Conservation (phyloP, 1,139 yeast species). For the Yamadazyma diospyri region DNA sequence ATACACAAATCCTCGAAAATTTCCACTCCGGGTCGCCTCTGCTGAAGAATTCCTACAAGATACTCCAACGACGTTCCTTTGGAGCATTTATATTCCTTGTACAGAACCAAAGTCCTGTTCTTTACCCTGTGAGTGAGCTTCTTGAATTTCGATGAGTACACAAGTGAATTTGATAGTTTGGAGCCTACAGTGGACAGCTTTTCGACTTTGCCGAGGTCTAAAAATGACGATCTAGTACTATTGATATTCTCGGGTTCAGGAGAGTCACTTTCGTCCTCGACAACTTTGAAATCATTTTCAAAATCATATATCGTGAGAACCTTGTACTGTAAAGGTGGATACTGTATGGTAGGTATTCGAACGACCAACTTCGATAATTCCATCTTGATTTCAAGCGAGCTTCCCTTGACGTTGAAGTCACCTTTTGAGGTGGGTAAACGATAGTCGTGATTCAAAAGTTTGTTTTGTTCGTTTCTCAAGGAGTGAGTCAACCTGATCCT, state of each 20-base stretch:
- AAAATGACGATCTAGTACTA: background rate
- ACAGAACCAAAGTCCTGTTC: constrained; percentile 6
- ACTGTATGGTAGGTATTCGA: constrained; percentile 20
- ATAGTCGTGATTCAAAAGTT: constrained; percentile 24
- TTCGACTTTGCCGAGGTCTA: background rate
- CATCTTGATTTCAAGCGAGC: constrained; percentile 22
- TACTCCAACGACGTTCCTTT: constrained; percentile 12
- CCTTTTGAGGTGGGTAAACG: constrained; percentile 24
- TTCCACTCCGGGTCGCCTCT: constrained; percentile 4
- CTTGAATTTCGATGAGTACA: constrained; percentile 6
- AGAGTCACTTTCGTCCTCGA: constrained; percentile 11
- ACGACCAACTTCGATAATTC: constrained; percentile 23
- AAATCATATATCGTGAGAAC: constrained; percentile 20
- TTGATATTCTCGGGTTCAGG: background rate
- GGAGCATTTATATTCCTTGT: constrained; percentile 13
- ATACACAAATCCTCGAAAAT: constrained; percentile 13
- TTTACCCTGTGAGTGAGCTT: constrained; percentile 6
- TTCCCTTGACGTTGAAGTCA: constrained; percentile 1
- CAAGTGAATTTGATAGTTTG: constrained; percentile 6
- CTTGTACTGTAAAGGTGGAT: constrained; percentile 25
- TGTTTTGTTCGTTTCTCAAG: constrained; percentile 28
- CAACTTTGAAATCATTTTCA: constrained; percentile 16
- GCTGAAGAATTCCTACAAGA: constrained; percentile 6
- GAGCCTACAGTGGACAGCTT: constrained; percentile 1
- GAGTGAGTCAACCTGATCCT: constrained; percentile 28